These are phyloP conservation scores for Trichoderma sp. DNA, from an alignment of 2,329 filamentous ascomycete genomes.

Conservation along the genomic window DNA sequence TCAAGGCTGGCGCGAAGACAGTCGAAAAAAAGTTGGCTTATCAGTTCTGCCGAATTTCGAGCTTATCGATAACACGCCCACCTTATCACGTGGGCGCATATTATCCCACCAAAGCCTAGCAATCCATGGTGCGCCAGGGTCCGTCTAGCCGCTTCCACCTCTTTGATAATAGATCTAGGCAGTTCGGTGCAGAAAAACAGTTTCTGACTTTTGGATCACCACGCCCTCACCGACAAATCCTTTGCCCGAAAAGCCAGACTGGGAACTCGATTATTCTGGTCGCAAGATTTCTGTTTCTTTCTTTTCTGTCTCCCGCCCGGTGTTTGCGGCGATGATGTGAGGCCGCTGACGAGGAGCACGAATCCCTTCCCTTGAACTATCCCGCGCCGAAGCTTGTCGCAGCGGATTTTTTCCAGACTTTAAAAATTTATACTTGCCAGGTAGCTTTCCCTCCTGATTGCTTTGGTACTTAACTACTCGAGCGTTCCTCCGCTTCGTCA, in stretches of 20 bases:
- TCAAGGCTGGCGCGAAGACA: neutral
- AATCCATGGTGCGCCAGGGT: neutral
- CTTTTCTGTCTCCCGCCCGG: conserved; percentile 23
- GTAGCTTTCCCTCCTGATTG: neutral
- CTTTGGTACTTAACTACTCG: neutral
- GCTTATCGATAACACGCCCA: conserved; percentile 32
- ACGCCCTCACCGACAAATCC: neutral
- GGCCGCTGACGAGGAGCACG: conserved; percentile 31
- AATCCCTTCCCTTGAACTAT: conserved; percentile 30
- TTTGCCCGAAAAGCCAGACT: neutral
- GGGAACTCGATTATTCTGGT: neutral
- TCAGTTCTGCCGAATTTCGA: conserved; percentile 27
- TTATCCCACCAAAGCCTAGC: conserved; percentile 37
- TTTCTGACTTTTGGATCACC: conserved; percentile 22
- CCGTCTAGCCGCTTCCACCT: conserved; percentile 12
- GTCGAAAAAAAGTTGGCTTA: conserved; percentile 33
- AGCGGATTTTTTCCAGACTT: conserved; percentile 1
- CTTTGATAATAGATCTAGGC: conserved; percentile 28
- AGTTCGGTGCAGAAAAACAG: conserved; percentile 27
- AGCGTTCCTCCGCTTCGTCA: neutral
- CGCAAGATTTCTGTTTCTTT: neutral
- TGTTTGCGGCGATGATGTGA: conserved; percentile 41
- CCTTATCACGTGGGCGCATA: conserved; percentile 43
- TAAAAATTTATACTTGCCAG: neutral
- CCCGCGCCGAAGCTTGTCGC: conserved; percentile 29